Evolutionary conservation across 2,329 filamentous ascomycete genomes (phyloP), one percentile per base, ranked within the genome.

Genomic region (Aspergillus sp.): DNA sequence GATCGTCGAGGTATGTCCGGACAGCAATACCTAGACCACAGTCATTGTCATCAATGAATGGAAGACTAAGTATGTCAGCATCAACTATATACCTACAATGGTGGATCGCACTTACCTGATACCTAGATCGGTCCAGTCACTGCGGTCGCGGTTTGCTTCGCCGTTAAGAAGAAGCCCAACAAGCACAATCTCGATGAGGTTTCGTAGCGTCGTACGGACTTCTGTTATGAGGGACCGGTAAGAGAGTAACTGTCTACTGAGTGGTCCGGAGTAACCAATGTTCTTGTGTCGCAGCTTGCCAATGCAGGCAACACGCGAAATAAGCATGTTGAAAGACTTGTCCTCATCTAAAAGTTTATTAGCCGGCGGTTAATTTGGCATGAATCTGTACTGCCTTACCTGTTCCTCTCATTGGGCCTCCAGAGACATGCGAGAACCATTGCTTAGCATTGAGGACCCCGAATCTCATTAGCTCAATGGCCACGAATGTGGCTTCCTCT

Each of bases 251-350:
- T 93, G 92, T 74, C 95, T 89, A 80, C 92, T 96, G 1, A 99
- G 82, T 1, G 95, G 93, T 0, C 95, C 95, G 2, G 93, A 97
- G 75, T 97, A 99, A 31, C 95, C 95, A 65, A 93, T 93, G 3
- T 84, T 82, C 66, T 90, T 85, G 72, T 99, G 95, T 33, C 87
- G 86, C 61, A 98, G 81, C 69, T 90, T 91, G 52, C 92, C 84
- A 57, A 98, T 80, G 53, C 90, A 92, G 14, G 93, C 90, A 60
- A 93, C 89, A 40, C 95, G 89, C 65, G 92, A 95, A 67, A 98
- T 87, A 45, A 99, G 82, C 55, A 95, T 83, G 45, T 92, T 86
- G 68, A 88, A 89, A 33, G 84, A 82, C 71, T 90, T 91, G 64
- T 96, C 92, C 41, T 90, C 86, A 4, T 90, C 90, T 71, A 72